These are phyloP conservation scores for Penicillium samsonianum DNA, from an alignment of 495 filamentous ascomycete species.

Conservation along the genomic window DNA sequence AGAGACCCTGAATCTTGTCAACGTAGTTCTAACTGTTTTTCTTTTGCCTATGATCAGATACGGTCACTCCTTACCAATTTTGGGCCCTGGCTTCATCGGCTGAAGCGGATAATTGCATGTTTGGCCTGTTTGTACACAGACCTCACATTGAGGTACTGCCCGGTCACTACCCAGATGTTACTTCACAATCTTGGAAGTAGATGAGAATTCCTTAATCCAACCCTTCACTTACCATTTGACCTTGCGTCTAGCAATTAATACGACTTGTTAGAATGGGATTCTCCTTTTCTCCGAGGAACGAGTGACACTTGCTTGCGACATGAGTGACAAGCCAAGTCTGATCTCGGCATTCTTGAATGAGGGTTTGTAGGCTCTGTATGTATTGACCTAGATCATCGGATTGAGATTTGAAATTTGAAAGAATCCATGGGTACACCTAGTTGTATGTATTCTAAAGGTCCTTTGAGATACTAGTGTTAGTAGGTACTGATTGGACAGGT, in stretches of 20 bases:
- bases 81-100: not conserved
- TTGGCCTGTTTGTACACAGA: not conserved
- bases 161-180: not conserved
- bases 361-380: not conserved
- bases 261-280: not conserved
- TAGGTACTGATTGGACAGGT: too few species aligned
- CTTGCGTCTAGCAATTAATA: not conserved
- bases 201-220: not conserved
- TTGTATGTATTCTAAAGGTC: too few species aligned
- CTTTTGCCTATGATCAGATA: not conserved
- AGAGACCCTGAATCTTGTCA: not conserved
- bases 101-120: not conserved
- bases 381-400: not conserved
- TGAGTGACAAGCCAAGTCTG: not conserved
- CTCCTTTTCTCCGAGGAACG: not conserved
- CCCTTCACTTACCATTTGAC: not conserved
- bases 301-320: slow-evolving; percentile 1
- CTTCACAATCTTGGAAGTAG: too few species aligned
- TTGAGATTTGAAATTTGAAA: not conserved
- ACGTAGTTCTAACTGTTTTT: not conserved
- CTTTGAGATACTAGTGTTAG: too few species aligned
- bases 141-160: not conserved
- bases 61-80: not conserved
- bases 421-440: not conserved
- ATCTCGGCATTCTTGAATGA: not conserved